Base-by-base conservation (phyloP, 805 yeast genomes). In the Cyberlindnera maritima region DNA sequence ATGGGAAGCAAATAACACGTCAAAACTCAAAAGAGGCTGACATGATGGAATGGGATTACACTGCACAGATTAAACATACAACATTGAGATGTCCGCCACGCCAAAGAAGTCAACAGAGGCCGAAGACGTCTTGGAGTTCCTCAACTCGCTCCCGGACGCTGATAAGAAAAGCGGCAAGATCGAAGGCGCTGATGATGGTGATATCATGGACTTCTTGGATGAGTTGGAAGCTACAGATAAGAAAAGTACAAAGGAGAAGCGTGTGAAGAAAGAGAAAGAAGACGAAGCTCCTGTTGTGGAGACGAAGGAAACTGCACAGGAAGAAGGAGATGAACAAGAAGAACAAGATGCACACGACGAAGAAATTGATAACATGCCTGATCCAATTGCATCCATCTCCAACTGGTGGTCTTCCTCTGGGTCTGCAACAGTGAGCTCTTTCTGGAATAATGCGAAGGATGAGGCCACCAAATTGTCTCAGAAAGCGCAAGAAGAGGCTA, bases 321-420 rank as follows among this genome's bases (percentile, higher is more conserved):
- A n/a, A n/a, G n/a, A n/a, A n/a, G n/a, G 61, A 52, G 25, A 9
- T 21, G 25, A n/a, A n/a, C n/a, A n/a, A 31, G 41, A 42, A 12
- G 52, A 39, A 11, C 26, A 25, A 25, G 14, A 3, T 13, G 57
- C 50, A 17, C 50, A 44, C 21, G 47, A 36, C 2, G 45, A 41
- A 2, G 57, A 56, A 21, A 66, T 21, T 12, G 50, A 43, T 15
- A 26, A 65, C 23, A 56, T 65, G 8, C 64, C 72, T 49, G 89
- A 83, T 57, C 89, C 91, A 14, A 74, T 85, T 32, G 72, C 82
- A 0, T 75, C 88, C 2, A 66, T 85, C 41, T 73, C 89, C 4
- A 79, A 74, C 33, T 86, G 95, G 94, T 85, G 90, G 89, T 76
- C 79, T 3, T 72, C 72, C 1, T 81, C 81, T 37, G 91, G 91